These are phyloP conservation scores for Talaromyces liani DNA, from an alignment of 495 filamentous ascomycete species.

Conservation along the genomic window DNA sequence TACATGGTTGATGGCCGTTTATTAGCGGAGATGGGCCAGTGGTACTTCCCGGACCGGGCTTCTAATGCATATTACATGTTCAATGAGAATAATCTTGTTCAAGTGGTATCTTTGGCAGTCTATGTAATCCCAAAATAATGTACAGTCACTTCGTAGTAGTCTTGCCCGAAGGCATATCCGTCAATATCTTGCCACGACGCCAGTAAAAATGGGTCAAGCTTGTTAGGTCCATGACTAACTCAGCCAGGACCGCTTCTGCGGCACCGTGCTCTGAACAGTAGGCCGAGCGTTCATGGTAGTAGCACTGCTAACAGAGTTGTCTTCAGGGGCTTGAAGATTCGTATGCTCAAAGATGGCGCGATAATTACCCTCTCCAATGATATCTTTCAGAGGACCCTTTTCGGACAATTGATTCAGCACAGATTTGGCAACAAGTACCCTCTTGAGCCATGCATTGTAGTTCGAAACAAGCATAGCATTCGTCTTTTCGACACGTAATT, in stretches of 20 bases:
- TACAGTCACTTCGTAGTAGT: background rate
- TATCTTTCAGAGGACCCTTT: background rate
- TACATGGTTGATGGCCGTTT: background rate
- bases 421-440: background rate
- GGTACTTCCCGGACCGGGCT: background rate
- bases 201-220: background rate
- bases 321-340: background rate
- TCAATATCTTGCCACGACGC: background rate
- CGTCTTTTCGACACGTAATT: background rate
- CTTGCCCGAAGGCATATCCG: background rate
- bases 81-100: background rate
- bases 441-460: background rate
- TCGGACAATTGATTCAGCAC: background rate
- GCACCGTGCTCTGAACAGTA: background rate
- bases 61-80: background rate
- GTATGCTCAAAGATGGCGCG: background rate
- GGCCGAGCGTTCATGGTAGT: background rate
- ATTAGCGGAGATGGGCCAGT: background rate
- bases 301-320: background rate
- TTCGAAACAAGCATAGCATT: background rate
- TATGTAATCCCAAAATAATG: background rate
- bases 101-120: background rate
- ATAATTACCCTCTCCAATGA: background rate
- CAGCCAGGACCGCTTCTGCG: background rate
- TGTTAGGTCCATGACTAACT: background rate